These are phyloP conservation scores for Arabidopsis suecica DNA, from an alignment of 345 rosid species.

Conservation along the genomic window DNA sequence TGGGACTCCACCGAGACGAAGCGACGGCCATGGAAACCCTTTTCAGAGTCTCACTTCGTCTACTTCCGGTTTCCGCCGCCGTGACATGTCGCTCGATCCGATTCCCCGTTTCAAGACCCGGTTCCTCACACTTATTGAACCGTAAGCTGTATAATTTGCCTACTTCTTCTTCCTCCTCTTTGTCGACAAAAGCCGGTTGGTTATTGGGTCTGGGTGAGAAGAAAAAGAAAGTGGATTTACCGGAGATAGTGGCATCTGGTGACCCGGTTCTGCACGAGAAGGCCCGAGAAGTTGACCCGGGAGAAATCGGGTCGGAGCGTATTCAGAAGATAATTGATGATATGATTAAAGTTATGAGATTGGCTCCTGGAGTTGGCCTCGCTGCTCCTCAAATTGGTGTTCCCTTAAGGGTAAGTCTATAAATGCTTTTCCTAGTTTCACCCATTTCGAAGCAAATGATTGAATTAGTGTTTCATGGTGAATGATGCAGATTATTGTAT, in stretches of 20 bases:
- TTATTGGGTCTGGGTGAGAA: constrained; percentile 77
- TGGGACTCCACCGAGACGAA: background rate
- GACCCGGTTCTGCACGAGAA: constrained; percentile 94
- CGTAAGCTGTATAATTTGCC: constrained; percentile 32
- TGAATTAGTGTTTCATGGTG: background rate
- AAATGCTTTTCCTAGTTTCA: background rate
- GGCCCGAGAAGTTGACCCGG: constrained; percentile 73
- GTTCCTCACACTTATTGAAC: background rate
- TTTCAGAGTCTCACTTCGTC: constrained; percentile 60
- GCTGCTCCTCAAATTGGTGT: constrained; percentile 97
- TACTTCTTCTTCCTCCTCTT: constrained; percentile 49
- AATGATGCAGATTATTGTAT: constrained; percentile 68
- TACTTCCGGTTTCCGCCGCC: constrained; percentile 52
- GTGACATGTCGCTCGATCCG: constrained; percentile 35
- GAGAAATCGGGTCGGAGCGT: constrained; percentile 77
- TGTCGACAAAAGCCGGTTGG: constrained; percentile 84
- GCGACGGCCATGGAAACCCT: constrained; percentile 58
- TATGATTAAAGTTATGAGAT: constrained; percentile 77
- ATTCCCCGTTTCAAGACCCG: constrained; percentile 30
- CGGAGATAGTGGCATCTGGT: constrained; percentile 76
- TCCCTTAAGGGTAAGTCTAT: constrained; percentile 61
- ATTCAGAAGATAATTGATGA: constrained; percentile 87
- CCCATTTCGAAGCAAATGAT: background rate
- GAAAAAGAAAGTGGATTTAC: constrained; percentile 61
- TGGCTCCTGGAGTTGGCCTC: constrained; percentile 91